Percentiles rank a stretch among this genome's conserved stretches.
These are phyloP conservation scores for Russula brevipes DNA, from an alignment of 768 basidiomycete species.

Conservation along the genomic window DNA sequence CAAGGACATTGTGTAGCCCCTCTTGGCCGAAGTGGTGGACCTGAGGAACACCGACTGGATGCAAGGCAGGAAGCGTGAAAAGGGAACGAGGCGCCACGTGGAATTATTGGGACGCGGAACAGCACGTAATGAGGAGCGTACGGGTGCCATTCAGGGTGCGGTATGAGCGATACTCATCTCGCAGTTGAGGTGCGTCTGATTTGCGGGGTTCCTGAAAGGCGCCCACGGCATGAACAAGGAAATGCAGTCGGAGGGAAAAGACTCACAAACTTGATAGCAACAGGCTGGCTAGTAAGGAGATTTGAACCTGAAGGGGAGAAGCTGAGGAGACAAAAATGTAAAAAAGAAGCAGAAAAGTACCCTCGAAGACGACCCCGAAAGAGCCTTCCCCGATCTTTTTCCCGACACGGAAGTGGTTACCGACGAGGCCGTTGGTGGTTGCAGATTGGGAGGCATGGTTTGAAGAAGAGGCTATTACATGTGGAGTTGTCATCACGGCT, in stretches of 20 bases:
- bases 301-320: slow-evolving; percentile 61
- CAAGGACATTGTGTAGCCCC: slow-evolving; percentile 93
- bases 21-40: slow-evolving; percentile 99
- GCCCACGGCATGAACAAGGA: slow-evolving; percentile 17
- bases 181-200: slow-evolving; percentile 94
- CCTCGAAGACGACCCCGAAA: slow-evolving; percentile 98
- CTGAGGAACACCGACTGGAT: slow-evolving; percentile 88
- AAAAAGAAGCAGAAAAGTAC: slow-evolving; percentile 40
- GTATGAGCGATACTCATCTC: slow-evolving; percentile 97
- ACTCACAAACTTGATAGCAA: slow-evolving; percentile 96
- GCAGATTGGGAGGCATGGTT: slow-evolving; percentile 52
- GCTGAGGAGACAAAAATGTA: neutral
- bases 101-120: slow-evolving; percentile 5
- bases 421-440: slow-evolving; percentile 68
- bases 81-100: neutral
- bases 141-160: slow-evolving; percentile 88
- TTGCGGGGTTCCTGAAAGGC: slow-evolving; percentile 80
- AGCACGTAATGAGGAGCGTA: slow-evolving; percentile 38
- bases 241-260: neutral
- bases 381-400: slow-evolving; percentile 99
- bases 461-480: slow-evolving; percentile 78
- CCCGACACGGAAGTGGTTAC: slow-evolving; percentile 81
- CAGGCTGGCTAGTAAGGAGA: slow-evolving; percentile 76
- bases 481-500: slow-evolving; percentile 67
- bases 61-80: neutral